Base-by-base conservation (phyloP, 495 filamentous ascomycete genomes). In the Aspergillus steynii region DNA sequence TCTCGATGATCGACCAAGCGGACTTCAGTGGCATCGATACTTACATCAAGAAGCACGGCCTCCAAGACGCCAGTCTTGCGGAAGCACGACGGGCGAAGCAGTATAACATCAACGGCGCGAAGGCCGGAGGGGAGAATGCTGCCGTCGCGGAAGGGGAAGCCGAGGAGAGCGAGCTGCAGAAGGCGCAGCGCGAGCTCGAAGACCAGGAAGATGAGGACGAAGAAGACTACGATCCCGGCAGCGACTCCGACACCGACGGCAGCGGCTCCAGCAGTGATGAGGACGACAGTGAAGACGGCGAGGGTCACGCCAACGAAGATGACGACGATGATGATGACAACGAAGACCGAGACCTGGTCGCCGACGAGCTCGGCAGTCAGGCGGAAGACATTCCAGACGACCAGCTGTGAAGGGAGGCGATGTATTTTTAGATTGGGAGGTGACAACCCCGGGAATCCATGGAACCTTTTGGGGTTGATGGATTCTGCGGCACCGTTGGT, bases 51-150 rank as follows among this genome's bases (percentile, higher is more conserved):
- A 80, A 83, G 14, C 90, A 96, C 66, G 83, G 85, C 14, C 82
- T 99, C 34, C 91, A 96, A 57, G 95, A 99, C 70, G 86, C 91
- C 26, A 96, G 92, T 67, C 86, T 99, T 86, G 95, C 95, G 5
- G 94, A 94, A 66, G 84, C 87, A 61, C 74, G 95, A 27, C 87
- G 91, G 61, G 95, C 95, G 10, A 96, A 95, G 82, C 83, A 78
- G 59, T 83, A 86, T 58, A 90, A 88, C 65, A 81, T 87, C n/a
- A 93, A 90, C 47, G 82, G 79, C 0, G 76, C 71, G 7, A 85
- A 81, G 46, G 80, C 77, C 5, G 84, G 82, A 49, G 82, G 79
- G n/a, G 78, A 69, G 1, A 76, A 66, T 29, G 70, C 65, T 2
- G 53, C 56, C 29, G 51, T 49, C 20, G 71, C 50, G 2, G 77